These are phyloP conservation scores for Trichoderma cornu-damae DNA, from an alignment of 2,329 filamentous ascomycete species.

Conservation along the genomic window DNA sequence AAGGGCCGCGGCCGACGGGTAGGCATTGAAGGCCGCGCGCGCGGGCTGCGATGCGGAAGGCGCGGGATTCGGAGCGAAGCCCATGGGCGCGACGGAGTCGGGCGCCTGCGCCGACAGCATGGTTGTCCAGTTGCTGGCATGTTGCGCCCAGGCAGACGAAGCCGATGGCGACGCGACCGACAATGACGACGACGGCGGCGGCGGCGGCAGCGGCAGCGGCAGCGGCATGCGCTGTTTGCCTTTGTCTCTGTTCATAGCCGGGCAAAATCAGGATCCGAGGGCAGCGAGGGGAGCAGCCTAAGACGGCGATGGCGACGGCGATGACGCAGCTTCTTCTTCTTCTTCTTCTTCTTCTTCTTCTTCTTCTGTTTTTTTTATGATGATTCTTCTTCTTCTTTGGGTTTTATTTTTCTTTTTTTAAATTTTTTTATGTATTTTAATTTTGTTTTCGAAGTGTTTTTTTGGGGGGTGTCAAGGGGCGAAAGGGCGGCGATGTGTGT, in stretches of 20 bases:
- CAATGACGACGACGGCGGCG: background rate
- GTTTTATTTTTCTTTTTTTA: too few relatives aligned
- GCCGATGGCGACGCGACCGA: slow-evolving; percentile 24
- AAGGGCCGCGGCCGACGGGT: slow-evolving; percentile 30
- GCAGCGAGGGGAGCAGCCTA: background rate
- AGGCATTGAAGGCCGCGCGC: background rate
- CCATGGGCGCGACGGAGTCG: background rate
- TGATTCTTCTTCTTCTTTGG: too few relatives aligned
- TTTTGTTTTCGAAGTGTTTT: too few relatives aligned
- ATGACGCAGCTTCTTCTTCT: background rate
- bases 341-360: too few relatives aligned
- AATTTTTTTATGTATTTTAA: too few relatives aligned
- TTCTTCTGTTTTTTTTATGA: too few relatives aligned
- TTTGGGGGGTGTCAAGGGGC: too few relatives aligned
- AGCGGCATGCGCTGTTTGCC: slow-evolving; percentile 19
- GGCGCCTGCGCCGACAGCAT: background rate
- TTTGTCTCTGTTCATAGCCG: slow-evolving; percentile 30
- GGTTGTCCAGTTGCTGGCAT: background rate
- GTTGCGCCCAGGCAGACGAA: slow-evolving; percentile 16
- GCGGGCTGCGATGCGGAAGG: background rate
- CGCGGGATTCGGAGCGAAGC: background rate
- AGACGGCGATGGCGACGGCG: background rate
- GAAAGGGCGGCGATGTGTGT: too few relatives aligned
- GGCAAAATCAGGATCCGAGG: slow-evolving; percentile 22
- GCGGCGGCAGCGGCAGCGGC: slow-evolving; percentile 11